Evolutionary conservation across 164 flowering plant genomes (phyloP).

Genomic region (Taxillus chinensis): DNA sequence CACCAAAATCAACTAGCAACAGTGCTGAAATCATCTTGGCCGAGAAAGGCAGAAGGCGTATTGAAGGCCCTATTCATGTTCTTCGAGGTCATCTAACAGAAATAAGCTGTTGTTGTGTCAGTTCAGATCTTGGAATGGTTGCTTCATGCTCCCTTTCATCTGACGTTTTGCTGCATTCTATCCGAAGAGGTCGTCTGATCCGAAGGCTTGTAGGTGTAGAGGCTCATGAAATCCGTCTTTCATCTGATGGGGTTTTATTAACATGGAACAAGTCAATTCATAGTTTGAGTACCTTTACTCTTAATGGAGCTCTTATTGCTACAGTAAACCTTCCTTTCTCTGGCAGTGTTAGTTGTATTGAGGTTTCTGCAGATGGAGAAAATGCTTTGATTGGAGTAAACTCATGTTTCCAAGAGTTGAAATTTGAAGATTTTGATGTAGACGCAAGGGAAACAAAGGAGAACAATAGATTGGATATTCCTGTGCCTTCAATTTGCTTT

Average conservation of each 20-base stretch:
- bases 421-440: constrained; percentile 14
- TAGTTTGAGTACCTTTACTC: constrained; percentile 51
- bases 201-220: constrained; percentile 56
- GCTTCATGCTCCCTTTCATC: constrained; percentile 70
- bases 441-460: constrained; percentile 16
- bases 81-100: constrained; percentile 80
- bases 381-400: constrained; percentile 63
- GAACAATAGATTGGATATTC: constrained; percentile 30
- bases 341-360: constrained; percentile 71
- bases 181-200: constrained; percentile 73
- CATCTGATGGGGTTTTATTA: constrained; percentile 64
- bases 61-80: constrained; percentile 91
- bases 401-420: constrained; percentile 22
- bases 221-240: constrained; percentile 73
- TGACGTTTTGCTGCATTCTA: constrained; percentile 76
- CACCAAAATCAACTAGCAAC: constrained; percentile 37
- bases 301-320: constrained; percentile 67
- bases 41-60: constrained; percentile 49
- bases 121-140: constrained; percentile 75
- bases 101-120: constrained; percentile 67
- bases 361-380: constrained; percentile 69
- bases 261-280: constrained; percentile 61
- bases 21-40: constrained; percentile 27
- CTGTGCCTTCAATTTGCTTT: constrained; percentile 76
- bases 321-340: constrained; percentile 38